phyloP scores from a whole-genome alignment of 352 stramenopile species.

The Phytophthora lateralis region DNA sequence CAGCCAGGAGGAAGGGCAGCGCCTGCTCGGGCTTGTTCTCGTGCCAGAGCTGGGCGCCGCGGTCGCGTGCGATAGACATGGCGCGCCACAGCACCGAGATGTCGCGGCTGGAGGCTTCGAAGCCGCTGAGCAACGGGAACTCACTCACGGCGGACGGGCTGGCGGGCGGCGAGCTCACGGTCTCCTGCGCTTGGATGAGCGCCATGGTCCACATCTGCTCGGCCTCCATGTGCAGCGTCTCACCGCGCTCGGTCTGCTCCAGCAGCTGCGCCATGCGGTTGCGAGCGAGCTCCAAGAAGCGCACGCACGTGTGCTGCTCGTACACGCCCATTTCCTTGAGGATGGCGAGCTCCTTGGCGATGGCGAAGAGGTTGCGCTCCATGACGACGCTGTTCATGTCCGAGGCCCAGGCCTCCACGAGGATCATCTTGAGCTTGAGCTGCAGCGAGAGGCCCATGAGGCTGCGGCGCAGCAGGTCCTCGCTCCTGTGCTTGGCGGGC shows the following conservation, averaged over 20 bases:
- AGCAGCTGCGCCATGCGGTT: conserved; percentile 70
- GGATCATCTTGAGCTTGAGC: conserved; percentile 87
- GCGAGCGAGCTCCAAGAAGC: conserved; percentile 76
- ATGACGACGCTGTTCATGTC: conserved; percentile 90
- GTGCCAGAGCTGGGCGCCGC: conserved; percentile 84
- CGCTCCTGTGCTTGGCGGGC: conserved; percentile 13
- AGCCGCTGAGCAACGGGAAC: conserved; percentile 70
- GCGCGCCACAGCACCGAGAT: conserved; percentile 83
- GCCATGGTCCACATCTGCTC: conserved; percentile 82
- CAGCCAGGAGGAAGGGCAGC: conserved; percentile 75
- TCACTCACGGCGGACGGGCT: conserved; percentile 54
- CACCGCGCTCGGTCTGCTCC: conserved; percentile 57
- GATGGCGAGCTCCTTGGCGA: conserved; percentile 83
- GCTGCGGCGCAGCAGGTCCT: conserved; percentile 58
- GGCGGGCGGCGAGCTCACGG: conserved; percentile 33
- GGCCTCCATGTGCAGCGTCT: conserved; percentile 69
- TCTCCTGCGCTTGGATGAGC: conserved; percentile 66
- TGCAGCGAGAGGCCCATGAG: conserved; percentile 82
- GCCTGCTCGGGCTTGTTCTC: conserved; percentile 87
- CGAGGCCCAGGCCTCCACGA: conserved; percentile 81
- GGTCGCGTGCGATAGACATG: conserved; percentile 80
- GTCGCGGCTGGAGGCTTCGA: conserved; percentile 67
- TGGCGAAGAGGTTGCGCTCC: conserved; percentile 81
- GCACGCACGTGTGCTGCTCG: conserved; percentile 75
- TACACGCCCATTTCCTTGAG: conserved; percentile 80